Conservation (phyloP, 352 stramenopile species). For the Globisporangium paddicum region DNA sequence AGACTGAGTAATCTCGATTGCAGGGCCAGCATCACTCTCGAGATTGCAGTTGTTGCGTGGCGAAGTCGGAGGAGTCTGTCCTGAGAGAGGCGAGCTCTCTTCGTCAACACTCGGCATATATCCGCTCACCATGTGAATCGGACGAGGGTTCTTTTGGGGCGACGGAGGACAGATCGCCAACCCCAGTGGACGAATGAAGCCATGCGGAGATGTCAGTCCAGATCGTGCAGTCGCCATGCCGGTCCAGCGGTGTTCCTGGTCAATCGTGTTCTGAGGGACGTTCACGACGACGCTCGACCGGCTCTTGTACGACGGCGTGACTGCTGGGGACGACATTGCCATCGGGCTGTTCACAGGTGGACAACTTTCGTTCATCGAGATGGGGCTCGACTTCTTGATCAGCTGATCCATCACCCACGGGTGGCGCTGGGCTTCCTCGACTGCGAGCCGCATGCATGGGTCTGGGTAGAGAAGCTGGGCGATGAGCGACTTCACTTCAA, state of each 20-base stretch:
- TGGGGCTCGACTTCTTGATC: constrained; percentile 24
- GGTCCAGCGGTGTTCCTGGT: constrained; percentile 31
- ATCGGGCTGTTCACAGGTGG: constrained; percentile 9
- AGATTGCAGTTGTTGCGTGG: constrained; percentile 17
- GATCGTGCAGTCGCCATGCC: constrained; percentile 4
- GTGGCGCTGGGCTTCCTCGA: constrained; percentile 70
- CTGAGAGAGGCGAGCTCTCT: constrained; percentile 47
- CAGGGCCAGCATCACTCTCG: not conserved
- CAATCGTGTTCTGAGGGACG: constrained; percentile 30
- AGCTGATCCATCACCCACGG: constrained; percentile 62
- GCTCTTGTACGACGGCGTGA: constrained; percentile 22
- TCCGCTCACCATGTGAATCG: constrained; percentile 21
- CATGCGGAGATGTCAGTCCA: constrained; percentile 15
- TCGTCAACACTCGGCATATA: constrained; percentile 80
- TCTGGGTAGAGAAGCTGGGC: constrained; percentile 80
- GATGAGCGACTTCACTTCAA: constrained; percentile 73
- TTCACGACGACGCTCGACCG: constrained; percentile 34
- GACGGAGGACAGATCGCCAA: constrained; percentile 34
- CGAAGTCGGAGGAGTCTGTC: constrained; percentile 44
- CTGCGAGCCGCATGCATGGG: constrained; percentile 64
- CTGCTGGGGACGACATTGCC: constrained; percentile 11
- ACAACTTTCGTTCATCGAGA: constrained; percentile 3
- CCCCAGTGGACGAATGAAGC: constrained; percentile 21
- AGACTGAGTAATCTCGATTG: not conserved
- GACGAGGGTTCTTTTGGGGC: constrained; percentile 33